Evolutionary conservation across 106 monocot genomes (phyloP), one percentile per base, ranked within the genome.

Genomic region (Alisma plantagoaquatica): DNA sequence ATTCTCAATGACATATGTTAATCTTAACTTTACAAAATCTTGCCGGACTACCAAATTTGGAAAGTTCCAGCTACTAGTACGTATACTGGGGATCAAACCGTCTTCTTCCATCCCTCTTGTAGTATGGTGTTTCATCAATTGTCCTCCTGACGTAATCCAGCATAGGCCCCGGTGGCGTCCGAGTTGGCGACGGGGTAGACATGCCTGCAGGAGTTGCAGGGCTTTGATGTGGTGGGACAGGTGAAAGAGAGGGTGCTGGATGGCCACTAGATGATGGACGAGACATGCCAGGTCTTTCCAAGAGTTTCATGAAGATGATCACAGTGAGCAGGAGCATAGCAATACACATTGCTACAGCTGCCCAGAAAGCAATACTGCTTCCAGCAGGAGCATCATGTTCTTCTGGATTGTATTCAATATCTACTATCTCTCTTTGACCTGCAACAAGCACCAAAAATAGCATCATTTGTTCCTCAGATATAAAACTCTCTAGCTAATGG

Each of bases 61-160:
- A n/a, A n/a, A n/a, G n/a, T n/a, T n/a, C n/a, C n/a, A n/a, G n/a
- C n/a, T n/a, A n/a, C 67, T 60, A 96, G 43, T 96, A 96, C 14
- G 83, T 96, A 27, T 78, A 53, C 53, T 88, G 84, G 4, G 84
- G 81, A 73, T 96, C 77, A 54, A 74, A 88, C 63, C 75, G 66
- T 64, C 73, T 68, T 54, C 87, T 73, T 14, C 63, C 73, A 2
- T 62, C 58, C 20, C 84, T 56, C 50, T 61, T 81, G 29, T 96
- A 96, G 49, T 86, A 86, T 2, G 94, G 94, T 27, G 94, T 96
- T 54, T 96, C 83, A 52, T 96, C 94, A 17, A 96, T 43, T 18
- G 94, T 96, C 43, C 73, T 77, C 64, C 94, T 77, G 41, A 84
- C 75, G 56, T 96, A 88, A 24, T 96, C 94, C 38, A 78, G 53